Percentiles rank a stretch among this genome's conserved stretches.
Evolutionary conservation across 208 protist species (phyloP).

Genomic region (Leishmania amazonensis): DNA sequence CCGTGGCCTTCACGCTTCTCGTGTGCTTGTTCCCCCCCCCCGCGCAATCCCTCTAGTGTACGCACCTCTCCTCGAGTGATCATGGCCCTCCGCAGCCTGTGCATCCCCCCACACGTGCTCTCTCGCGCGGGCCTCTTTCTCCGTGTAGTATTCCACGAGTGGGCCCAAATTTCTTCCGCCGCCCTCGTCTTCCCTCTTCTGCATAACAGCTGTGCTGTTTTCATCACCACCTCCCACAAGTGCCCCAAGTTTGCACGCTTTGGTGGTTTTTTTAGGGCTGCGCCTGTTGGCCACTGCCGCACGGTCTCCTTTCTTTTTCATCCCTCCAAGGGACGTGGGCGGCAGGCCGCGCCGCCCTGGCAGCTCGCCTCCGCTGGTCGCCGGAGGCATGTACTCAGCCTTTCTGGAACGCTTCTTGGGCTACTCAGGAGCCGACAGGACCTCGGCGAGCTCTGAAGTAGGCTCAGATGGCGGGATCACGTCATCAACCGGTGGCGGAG

Average conservation of each 20-base stretch:
- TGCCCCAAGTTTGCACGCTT: background rate
- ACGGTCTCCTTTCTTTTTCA: background rate
- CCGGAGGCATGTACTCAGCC: conserved; percentile 13
- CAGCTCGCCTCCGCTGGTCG: background rate
- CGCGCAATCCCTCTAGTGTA: background rate
- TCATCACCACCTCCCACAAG: background rate
- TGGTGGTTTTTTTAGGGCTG: background rate
- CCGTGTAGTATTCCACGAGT: background rate
- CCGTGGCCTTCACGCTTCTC: background rate
- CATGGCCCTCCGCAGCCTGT: background rate
- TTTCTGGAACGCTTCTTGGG: conserved; percentile 29
- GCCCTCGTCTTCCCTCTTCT: background rate
- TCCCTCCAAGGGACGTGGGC: background rate
- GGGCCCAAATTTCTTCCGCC: background rate
- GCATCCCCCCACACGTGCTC: background rate
- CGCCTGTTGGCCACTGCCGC: background rate
- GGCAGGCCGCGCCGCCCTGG: background rate
- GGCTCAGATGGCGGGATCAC: background rate
- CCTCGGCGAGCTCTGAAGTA: background rate
- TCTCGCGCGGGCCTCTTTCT: background rate
- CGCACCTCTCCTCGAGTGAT: background rate
- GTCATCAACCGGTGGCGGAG: background rate
- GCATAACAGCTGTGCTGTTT: no score
- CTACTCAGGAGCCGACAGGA: background rate
- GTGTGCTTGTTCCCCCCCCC: background rate